A percentile compares a stretch with the other conserved stretches of the same genome.
Conservation (phyloP, 495 filamentous ascomycete species). For the Penicillium coprophilum region DNA sequence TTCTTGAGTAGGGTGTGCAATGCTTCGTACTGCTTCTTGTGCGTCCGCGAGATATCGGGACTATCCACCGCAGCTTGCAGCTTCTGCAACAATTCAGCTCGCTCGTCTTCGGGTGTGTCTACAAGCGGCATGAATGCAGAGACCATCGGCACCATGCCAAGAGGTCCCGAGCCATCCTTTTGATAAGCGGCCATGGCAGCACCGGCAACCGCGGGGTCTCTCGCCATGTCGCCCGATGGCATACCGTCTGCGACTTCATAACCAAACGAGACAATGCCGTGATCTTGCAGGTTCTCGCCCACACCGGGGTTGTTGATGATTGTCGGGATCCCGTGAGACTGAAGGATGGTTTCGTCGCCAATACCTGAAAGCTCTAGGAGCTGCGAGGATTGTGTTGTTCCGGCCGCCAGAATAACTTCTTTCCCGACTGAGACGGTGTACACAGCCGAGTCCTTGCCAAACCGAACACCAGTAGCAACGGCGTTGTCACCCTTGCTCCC, state of each 20-base stretch:
- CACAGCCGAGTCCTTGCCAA: slow-evolving; percentile 23
- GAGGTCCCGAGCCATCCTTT: slow-evolving; percentile 19
- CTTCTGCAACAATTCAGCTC: background rate
- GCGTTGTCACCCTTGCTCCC: background rate
- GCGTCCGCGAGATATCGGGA: background rate
- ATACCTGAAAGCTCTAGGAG: slow-evolving; percentile 65
- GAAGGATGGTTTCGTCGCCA: slow-evolving; percentile 32
- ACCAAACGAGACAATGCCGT: slow-evolving; percentile 23
- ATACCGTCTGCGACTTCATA: slow-evolving; percentile 21
- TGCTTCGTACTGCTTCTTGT: slow-evolving; percentile 16
- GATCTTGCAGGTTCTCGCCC: slow-evolving; percentile 53
- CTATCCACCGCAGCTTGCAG: background rate
- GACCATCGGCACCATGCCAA: slow-evolving; percentile 16
- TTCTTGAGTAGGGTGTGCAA: slow-evolving; percentile 12
- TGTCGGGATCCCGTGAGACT: slow-evolving; percentile 11
- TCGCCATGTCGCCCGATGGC: slow-evolving; percentile 16
- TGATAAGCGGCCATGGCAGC: slow-evolving; percentile 26
- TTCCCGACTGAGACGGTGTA: slow-evolving; percentile 46
- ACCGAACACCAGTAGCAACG: slow-evolving; percentile 34
- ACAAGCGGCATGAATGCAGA: slow-evolving; percentile 24
- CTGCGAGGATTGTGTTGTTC: slow-evolving; percentile 53
- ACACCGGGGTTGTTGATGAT: slow-evolving; percentile 41
- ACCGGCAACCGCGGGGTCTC: slow-evolving; percentile 13
- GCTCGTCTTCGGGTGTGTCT: slow-evolving; percentile 7
- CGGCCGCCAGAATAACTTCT: slow-evolving; percentile 61